phyloP scores from a whole-genome alignment of 257 asterid species.

The Buddleja alternifolia region DNA sequence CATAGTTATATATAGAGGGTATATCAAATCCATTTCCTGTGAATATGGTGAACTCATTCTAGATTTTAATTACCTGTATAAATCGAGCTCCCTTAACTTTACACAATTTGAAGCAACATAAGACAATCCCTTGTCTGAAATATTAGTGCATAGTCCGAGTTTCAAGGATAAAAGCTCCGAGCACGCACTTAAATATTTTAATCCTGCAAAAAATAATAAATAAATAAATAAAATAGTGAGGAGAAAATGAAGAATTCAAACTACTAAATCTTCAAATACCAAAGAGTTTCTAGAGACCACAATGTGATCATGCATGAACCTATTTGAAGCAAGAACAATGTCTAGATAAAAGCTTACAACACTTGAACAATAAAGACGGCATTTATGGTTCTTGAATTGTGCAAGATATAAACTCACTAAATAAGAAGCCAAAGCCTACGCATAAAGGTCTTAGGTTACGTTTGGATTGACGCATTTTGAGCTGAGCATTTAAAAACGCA shows the following conservation, averaged over 20 bases:
- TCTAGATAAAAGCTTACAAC: not conserved
- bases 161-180: conserved; percentile 56
- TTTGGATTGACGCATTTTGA: no score
- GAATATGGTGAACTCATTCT: not conserved
- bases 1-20: conserved; percentile 11
- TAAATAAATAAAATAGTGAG: not conserved
- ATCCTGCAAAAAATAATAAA: conserved; percentile 46
- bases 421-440: not conserved
- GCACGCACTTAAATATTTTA: conserved; percentile 61
- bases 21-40: conserved; percentile 14
- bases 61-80: conserved; percentile 54
- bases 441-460: not conserved
- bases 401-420: not conserved
- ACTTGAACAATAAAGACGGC: not conserved
- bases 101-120: conserved; percentile 58
- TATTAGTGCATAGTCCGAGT: conserved; percentile 64
- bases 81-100: conserved; percentile 62
- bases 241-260: not conserved
- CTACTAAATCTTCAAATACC: no score
- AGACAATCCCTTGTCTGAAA: conserved; percentile 68
- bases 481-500: no score
- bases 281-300: no score
- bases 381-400: not conserved
- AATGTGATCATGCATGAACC: no score
- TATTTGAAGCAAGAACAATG: not conserved